phyloP scores from a whole-genome alignment of 192 early-diverging fungal species.

The Diversispora epigaea region DNA sequence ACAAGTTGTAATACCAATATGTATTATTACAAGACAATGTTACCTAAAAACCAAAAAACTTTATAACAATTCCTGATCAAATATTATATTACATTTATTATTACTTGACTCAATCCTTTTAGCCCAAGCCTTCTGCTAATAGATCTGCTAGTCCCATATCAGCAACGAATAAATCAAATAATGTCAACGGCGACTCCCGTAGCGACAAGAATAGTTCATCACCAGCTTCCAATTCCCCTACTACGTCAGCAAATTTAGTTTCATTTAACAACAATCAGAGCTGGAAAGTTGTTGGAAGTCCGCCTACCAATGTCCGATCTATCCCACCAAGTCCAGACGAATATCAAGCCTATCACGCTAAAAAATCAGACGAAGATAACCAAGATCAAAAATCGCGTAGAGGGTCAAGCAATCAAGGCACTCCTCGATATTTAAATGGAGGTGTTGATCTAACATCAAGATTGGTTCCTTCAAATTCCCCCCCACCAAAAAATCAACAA shows the following conservation, averaged over 20 bases:
- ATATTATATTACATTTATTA: not conserved
- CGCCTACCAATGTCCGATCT: slow-evolving; percentile 49
- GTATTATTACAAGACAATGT: not conserved
- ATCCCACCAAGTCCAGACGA: slow-evolving; percentile 36
- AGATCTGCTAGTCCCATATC: slow-evolving; percentile 28
- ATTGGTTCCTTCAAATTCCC: slow-evolving; percentile 23
- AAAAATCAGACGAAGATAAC: slow-evolving; percentile 23
- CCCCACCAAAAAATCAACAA: slow-evolving; percentile 23
- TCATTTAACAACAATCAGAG: slow-evolving; percentile 24
- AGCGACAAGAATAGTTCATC: slow-evolving; percentile 30
- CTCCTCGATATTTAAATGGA: slow-evolving; percentile 20
- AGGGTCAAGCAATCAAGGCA: slow-evolving; percentile 16
- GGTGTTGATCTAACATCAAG: slow-evolving; percentile 20
- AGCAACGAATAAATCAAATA: slow-evolving; percentile 15
- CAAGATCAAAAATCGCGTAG: slow-evolving; percentile 19
- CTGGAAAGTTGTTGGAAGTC: slow-evolving; percentile 65
- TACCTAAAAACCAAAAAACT: not conserved
- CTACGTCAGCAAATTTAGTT: slow-evolving; percentile 16
- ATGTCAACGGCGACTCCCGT: slow-evolving; percentile 18
- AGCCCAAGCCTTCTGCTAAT: slow-evolving; percentile 18
- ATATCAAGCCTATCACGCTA: slow-evolving; percentile 5
- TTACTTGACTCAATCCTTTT: not conserved
- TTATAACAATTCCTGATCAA: not conserved
- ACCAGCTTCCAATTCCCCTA: slow-evolving; percentile 26
- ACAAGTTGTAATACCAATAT: slow-evolving; percentile 14